phyloP scores from a whole-genome alignment of 371 early-diverging fungal genomes.

The Mortierella sp. region DNA sequence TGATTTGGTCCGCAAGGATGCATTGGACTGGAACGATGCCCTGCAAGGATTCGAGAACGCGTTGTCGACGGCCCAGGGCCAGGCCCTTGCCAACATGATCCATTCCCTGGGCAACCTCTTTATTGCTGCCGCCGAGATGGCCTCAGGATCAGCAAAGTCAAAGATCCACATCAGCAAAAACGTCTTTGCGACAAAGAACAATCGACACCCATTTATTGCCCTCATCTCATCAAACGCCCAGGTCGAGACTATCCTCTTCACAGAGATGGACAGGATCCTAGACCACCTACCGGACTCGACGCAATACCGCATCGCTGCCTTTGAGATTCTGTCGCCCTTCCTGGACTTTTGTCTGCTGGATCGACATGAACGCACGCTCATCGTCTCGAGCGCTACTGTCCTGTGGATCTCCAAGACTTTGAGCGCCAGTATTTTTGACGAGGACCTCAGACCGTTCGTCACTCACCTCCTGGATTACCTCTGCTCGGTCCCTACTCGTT shows the following conservation, averaged over 20 bases:
- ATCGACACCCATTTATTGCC: conserved; percentile 48
- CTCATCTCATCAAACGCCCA: conserved; percentile 25
- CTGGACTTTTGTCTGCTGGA: conserved; percentile 50
- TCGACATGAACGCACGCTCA: conserved; percentile 25
- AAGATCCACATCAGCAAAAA: conserved; percentile 15
- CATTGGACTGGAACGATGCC: conserved; percentile 42
- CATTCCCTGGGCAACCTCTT: conserved; percentile 40
- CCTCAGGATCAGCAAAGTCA: not conserved
- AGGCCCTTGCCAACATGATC: conserved; percentile 36
- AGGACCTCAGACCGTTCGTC: conserved; percentile 25
- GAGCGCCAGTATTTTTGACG: conserved; percentile 33
- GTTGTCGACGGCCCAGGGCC: conserved; percentile 38
- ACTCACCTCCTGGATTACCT: conserved; percentile 41
- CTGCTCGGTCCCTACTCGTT: conserved; percentile 35
- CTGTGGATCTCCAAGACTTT: conserved; percentile 43
- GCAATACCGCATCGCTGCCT: conserved; percentile 32
- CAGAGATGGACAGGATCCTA: conserved; percentile 41
- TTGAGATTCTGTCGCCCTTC: conserved; percentile 36
- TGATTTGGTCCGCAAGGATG: conserved; percentile 22
- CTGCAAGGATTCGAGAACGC: conserved; percentile 49
- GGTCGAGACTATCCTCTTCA: conserved; percentile 29
- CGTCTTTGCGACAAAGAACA: conserved; percentile 41
- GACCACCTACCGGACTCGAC: conserved; percentile 24
- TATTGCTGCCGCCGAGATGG: conserved; percentile 33
- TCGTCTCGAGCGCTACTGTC: conserved; percentile 20